These are phyloP conservation scores for Penicillium lagena DNA, from an alignment of 495 filamentous ascomycete genomes.

Conservation along the genomic window DNA sequence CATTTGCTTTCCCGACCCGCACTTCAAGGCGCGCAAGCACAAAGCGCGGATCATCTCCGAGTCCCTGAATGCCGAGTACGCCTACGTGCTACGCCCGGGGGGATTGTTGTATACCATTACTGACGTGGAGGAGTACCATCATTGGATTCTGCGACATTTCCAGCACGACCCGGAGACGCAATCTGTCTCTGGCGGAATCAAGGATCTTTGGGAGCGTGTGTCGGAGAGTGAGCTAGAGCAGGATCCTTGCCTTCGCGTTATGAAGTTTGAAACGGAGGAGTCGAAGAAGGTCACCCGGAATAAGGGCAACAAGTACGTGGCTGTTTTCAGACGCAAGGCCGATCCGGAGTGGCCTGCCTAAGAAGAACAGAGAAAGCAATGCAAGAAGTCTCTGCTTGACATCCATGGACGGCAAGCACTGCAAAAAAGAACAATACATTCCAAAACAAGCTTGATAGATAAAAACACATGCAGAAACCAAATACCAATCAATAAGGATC, in stretches of 20 bases:
- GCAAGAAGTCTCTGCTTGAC: neutral
- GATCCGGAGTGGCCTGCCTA: conserved; percentile 65
- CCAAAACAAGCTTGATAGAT: neutral
- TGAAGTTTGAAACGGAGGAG: conserved; percentile 88
- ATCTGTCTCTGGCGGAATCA: conserved; percentile 38
- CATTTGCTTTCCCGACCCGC: conserved; percentile 96
- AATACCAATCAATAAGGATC: too few relatives aligned
- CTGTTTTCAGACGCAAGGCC: conserved; percentile 71
- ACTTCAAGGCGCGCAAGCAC: conserved; percentile 96
- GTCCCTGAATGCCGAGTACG: conserved; percentile 86
- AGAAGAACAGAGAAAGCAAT: neutral
- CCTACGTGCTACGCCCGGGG: conserved; percentile 75
- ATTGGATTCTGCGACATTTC: conserved; percentile 88
- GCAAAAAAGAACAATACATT: neutral
- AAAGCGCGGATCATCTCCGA: conserved; percentile 91
- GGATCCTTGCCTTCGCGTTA: conserved; percentile 73
- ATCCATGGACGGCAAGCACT: too few relatives aligned
- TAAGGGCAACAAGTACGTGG: conserved; percentile 80
- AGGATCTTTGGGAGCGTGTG: conserved; percentile 47
- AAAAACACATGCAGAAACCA: neutral
- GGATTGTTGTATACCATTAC: conserved; percentile 93
- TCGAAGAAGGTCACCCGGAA: conserved; percentile 95
- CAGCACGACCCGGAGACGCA: conserved; percentile 28
- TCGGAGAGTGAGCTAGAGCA: conserved; percentile 57
- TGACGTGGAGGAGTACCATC: conserved; percentile 88